These are phyloP conservation scores for Boletus tylopilopsis DNA, from an alignment of 768 basidiomycete genomes.

Conservation along the genomic window DNA sequence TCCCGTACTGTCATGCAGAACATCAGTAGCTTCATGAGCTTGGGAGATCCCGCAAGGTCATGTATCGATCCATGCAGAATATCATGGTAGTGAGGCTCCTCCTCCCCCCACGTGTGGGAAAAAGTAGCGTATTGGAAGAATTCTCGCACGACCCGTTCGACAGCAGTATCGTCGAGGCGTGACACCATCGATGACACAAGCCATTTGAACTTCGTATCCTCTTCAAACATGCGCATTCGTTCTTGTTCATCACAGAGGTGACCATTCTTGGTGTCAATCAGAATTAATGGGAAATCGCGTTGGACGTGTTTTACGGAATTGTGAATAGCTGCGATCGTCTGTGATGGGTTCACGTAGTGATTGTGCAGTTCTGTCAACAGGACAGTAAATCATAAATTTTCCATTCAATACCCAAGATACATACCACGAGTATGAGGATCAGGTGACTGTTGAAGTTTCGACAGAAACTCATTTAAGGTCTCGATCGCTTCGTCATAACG, in stretches of 20 bases:
- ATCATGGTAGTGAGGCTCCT: conserved; percentile 16
- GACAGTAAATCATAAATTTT: not conserved
- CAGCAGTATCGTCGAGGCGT: not conserved
- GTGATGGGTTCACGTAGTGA: conserved; percentile 5
- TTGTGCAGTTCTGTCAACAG: not conserved
- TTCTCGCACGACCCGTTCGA: conserved; percentile 3
- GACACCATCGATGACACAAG: conserved; percentile 14
- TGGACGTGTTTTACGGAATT: not conserved
- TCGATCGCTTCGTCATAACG: conserved; percentile 18
- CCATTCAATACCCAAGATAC: not conserved
- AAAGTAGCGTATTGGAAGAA: conserved; percentile 20
- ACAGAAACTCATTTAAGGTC: conserved; percentile 4
- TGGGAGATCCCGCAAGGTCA: conserved; percentile 1
- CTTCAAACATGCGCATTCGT: conserved; percentile 7
- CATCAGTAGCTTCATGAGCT: conserved; percentile 11
- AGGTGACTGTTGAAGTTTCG: conserved; percentile 1
- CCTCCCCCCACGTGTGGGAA: conserved; percentile 21
- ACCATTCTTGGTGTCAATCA: conserved; percentile 14
- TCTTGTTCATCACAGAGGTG: conserved; percentile 11
- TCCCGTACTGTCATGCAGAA: conserved; percentile 16
- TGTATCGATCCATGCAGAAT: conserved; percentile 12
- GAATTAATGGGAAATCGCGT: conserved; percentile 7
- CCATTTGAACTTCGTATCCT: conserved; percentile 6
- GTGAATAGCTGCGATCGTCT: conserved; percentile 2
- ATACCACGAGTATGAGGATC: conserved; percentile 3